These are phyloP conservation scores for Rhytidhysteron rufulum DNA, from an alignment of 2,329 filamentous ascomycete species.

Conservation along the genomic window DNA sequence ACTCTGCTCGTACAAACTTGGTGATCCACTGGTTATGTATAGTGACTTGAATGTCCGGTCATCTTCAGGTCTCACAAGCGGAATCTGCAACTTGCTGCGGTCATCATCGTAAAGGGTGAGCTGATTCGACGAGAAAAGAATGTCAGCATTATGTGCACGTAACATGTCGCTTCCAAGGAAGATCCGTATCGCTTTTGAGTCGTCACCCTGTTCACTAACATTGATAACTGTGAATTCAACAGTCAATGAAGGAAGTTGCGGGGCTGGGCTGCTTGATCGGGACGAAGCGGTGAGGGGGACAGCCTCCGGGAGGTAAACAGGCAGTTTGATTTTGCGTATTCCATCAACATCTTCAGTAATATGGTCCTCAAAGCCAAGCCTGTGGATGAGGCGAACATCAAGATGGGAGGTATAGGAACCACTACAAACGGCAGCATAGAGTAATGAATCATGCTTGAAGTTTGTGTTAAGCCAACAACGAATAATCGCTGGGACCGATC, in stretches of 20 bases:
- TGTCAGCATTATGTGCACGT: conserved; percentile 79
- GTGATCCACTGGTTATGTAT: conserved; percentile 50
- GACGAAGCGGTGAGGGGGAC: conserved; percentile 73
- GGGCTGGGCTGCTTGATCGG: conserved; percentile 67
- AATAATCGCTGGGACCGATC: conserved; percentile 88
- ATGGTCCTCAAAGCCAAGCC: conserved; percentile 66
- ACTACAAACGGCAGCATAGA: conserved; percentile 90
- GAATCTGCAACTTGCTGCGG: conserved; percentile 80
- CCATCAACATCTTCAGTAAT: conserved; percentile 65
- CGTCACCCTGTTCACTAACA: conserved; percentile 47
- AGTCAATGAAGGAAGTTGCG: conserved; percentile 76
- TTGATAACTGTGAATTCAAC: conserved; percentile 74
- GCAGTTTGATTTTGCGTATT: conserved; percentile 66
- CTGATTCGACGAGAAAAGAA: conserved; percentile 87
- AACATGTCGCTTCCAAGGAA: conserved; percentile 88
- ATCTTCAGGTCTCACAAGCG: conserved; percentile 88
- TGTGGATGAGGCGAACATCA: conserved; percentile 68
- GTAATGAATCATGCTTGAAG: conserved; percentile 82
- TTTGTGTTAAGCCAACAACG: conserved; percentile 91
- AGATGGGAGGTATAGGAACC: conserved; percentile 87
- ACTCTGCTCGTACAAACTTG: conserved; percentile 6
- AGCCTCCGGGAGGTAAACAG: conserved; percentile 88
- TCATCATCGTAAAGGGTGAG: conserved; percentile 85
- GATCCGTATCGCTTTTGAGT: conserved; percentile 67
- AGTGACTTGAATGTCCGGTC: conserved; percentile 76